Evolutionary conservation across 805 yeast species (phyloP), one percentile per base, ranked within the genome.

Genomic region (Metschnikowia borealis): DNA sequence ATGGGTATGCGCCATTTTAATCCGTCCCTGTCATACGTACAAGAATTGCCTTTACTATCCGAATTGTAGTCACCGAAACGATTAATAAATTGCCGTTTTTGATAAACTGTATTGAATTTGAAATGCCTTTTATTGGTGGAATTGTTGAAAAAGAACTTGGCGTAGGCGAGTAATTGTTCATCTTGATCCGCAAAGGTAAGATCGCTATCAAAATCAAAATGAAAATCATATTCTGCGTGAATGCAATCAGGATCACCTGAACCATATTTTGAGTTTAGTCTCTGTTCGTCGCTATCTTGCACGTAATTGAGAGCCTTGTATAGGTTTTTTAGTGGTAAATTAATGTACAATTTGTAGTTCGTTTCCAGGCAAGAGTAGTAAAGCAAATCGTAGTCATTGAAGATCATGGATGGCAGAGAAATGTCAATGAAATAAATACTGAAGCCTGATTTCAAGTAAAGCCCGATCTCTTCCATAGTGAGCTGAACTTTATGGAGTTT

Each of bases 401-500:
- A 70, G 20, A 74, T 57, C 43, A 66, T 46, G 3, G 75, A 67
- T 2, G 75, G 76, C 54, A 67, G 75, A 10, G 73, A 63, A 6
- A 74, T 60, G 52, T 78, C 81, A 37, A 78, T 64, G 57, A 73
- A 77, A 40, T 62, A 69, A 5, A 78, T 69, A 34, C 74, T 63
- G 50, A 81, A 74, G 2, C 84, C 82, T 0, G 79, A 70, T 60
- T 82, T 83, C 21, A 78, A 54, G 53, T 74, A 77, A 21, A 77
- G 60, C 0, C 86, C 86, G 3, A 77, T 71, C 54, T 83, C 87
- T 53, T 81, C 85, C 75, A 82, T 74, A 0, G 68, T 62, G 34
- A 81, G 61, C 38, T 74, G 74, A 10, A 79, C 67, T 48, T 66
- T 66, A 6, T 62, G 53, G n/a, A 70, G 54, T 31, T 67, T 65